Conservation (phyloP, 441 rosid species). For the Mallotus repandus region DNA sequence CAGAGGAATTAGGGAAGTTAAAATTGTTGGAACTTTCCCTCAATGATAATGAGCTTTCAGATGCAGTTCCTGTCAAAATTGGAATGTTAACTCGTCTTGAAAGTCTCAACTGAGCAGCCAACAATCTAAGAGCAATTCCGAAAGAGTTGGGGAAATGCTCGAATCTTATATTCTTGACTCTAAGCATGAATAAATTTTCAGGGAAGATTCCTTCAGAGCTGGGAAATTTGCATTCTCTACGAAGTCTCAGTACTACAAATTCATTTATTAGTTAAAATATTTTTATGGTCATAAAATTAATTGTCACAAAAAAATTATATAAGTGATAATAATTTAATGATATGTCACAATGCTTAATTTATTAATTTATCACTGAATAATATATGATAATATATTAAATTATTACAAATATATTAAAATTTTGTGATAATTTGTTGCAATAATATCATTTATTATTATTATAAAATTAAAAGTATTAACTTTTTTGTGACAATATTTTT, state of each 20-base stretch:
- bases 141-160: slow-evolving; percentile 2
- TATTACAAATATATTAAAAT: no score
- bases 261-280: no score
- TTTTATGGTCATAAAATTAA: no score
- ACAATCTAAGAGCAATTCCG: slow-evolving; percentile 28
- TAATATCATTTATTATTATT: no score
- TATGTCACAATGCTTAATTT: no score
- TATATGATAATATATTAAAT: no score
- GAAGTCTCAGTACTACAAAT: background rate
- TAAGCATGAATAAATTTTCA: slow-evolving; percentile 8
- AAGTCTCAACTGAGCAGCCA: slow-evolving; percentile 25
- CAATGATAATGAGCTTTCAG: slow-evolving; percentile 21
- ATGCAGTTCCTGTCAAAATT: slow-evolving; percentile 13
- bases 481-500: no score
- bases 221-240: background rate
- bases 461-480: no score
- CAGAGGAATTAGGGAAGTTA: slow-evolving; percentile 23
- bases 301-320: no score
- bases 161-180: slow-evolving; percentile 12
- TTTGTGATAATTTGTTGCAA: no score
- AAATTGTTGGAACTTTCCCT: slow-evolving; percentile 18
- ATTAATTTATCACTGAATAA: no score
- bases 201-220: background rate
- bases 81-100: slow-evolving; percentile 15
- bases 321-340: no score